A percentile compares a stretch with the other conserved stretches of the same genome.
These are phyloP conservation scores for Scheffersomyces ergatensis DNA, from an alignment of 805 yeast species.

Conservation along the genomic window DNA sequence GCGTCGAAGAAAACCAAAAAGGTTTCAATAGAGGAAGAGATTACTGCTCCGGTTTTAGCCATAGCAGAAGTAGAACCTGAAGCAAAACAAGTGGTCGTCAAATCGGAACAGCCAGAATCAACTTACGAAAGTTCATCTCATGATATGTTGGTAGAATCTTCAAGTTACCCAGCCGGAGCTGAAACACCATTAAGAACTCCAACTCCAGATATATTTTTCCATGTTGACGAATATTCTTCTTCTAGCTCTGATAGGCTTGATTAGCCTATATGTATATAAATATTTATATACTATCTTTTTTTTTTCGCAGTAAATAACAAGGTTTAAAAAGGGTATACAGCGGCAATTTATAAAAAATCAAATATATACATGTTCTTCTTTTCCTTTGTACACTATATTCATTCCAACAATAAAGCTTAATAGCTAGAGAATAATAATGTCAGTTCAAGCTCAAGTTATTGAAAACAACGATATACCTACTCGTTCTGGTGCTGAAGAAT, in stretches of 20 bases:
- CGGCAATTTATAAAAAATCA: background rate
- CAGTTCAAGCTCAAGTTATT: slow-evolving; percentile 3
- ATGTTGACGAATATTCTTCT: background rate
- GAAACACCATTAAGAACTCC: too few species aligned
- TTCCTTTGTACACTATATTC: background rate
- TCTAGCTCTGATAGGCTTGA: background rate
- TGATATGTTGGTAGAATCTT: too few species aligned
- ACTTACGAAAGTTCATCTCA: too few species aligned
- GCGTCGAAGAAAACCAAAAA: too few species aligned
- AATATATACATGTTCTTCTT: background rate
- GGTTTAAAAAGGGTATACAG: background rate
- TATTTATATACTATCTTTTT: background rate
- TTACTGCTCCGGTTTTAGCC: too few species aligned
- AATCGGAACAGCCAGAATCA: too few species aligned
- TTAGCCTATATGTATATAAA: too few species aligned
- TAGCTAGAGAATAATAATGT: slow-evolving; percentile 1
- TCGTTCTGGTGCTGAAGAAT: slow-evolving; percentile 2
- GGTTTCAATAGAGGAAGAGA: too few species aligned
- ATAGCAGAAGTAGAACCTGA: too few species aligned
- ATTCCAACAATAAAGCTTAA: background rate
- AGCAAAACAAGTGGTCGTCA: too few species aligned
- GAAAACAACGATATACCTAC: background rate
- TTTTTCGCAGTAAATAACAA: background rate
- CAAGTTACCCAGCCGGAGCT: too few species aligned
- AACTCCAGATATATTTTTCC: background rate